A percentile compares a stretch with the other conserved stretches of the same genome.
These are phyloP conservation scores for Plasmopara muralis DNA, from an alignment of 352 stramenopile species.

Conservation along the genomic window DNA sequence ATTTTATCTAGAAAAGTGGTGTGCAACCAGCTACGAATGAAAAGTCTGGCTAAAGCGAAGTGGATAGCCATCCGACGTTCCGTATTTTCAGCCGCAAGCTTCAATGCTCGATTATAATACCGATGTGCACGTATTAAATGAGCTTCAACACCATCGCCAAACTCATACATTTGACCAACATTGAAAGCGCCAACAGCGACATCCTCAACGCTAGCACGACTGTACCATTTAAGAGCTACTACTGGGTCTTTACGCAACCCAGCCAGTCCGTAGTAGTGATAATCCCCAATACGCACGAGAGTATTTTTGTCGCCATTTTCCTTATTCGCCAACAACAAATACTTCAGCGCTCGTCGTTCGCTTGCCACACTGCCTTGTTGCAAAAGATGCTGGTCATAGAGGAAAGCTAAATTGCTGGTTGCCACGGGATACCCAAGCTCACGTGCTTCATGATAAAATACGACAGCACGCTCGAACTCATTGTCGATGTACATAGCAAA, in stretches of 20 bases:
- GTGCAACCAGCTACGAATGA: conserved; percentile 26
- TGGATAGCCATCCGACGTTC: conserved; percentile 32
- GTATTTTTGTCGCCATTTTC: conserved; percentile 50
- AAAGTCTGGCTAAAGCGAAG: conserved; percentile 33
- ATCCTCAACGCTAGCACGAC: conserved; percentile 52
- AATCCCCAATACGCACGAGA: conserved; percentile 68
- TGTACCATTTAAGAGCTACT: conserved; percentile 62
- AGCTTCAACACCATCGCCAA: conserved; percentile 38
- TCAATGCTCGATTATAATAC: conserved; percentile 57
- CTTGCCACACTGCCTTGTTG: conserved; percentile 10
- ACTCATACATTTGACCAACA: conserved; percentile 70
- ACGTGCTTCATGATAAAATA: conserved; percentile 58
- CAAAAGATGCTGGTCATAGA: conserved; percentile 60
- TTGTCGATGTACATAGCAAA: conserved; percentile 55
- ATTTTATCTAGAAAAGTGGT: conserved; percentile 19
- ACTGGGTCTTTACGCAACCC: conserved; percentile 26
- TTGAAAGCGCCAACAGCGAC: conserved; percentile 59
- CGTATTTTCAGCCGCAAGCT: conserved; percentile 29
- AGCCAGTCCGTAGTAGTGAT: conserved; percentile 62
- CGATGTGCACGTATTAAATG: conserved; percentile 47
- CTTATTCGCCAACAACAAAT: conserved; percentile 29
- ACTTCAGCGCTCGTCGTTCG: conserved; percentile 33
- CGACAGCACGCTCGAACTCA: conserved; percentile 37
- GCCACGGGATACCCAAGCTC: conserved; percentile 58
- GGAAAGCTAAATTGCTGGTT: conserved; percentile 66